phyloP scores from a whole-genome alignment of 768 basidiomycete species.

The Xanthoconium purpureum region DNA sequence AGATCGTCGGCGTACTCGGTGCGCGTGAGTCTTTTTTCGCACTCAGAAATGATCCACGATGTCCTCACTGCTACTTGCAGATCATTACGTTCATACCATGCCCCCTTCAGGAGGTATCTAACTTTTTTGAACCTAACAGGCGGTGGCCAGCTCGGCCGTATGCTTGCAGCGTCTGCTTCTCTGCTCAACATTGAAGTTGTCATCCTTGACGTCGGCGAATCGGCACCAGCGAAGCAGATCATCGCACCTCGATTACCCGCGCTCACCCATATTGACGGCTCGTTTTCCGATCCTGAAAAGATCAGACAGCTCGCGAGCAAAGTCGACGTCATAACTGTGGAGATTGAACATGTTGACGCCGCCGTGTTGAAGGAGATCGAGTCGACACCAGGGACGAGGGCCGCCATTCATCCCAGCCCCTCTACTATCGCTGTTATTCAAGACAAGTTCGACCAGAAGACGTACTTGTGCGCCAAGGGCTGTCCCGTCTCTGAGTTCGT shows the following conservation, averaged over 20 bases:
- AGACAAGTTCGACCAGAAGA: constrained; percentile 66
- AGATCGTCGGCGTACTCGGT: constrained; percentile 31
- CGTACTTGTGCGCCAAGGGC: constrained; percentile 47
- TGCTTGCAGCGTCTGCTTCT: constrained; percentile 89
- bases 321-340: constrained; percentile 88
- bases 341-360: constrained; percentile 95
- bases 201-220: constrained; percentile 80
- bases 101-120: neutral
- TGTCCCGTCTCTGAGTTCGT: constrained; percentile 60
- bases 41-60: neutral
- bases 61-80: constrained; percentile 12
- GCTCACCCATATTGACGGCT: constrained; percentile 76
- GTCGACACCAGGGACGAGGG: constrained; percentile 26
- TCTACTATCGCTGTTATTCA: constrained; percentile 84
- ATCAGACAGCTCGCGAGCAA: constrained; percentile 76
- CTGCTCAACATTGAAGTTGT: constrained; percentile 80
- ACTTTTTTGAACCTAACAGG: constrained; percentile 44
- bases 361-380: constrained; percentile 54
- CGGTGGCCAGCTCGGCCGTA: constrained; percentile 95
- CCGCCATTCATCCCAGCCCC: constrained; percentile 70
- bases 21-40: constrained; percentile 20
- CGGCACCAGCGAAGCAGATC: constrained; percentile 88
- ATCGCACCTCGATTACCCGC: constrained; percentile 49
- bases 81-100: neutral
- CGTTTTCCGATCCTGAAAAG: constrained; percentile 75